phyloP scores from a whole-genome alignment of 495 filamentous ascomycete genomes.

The Trypethelium eluteriae region DNA sequence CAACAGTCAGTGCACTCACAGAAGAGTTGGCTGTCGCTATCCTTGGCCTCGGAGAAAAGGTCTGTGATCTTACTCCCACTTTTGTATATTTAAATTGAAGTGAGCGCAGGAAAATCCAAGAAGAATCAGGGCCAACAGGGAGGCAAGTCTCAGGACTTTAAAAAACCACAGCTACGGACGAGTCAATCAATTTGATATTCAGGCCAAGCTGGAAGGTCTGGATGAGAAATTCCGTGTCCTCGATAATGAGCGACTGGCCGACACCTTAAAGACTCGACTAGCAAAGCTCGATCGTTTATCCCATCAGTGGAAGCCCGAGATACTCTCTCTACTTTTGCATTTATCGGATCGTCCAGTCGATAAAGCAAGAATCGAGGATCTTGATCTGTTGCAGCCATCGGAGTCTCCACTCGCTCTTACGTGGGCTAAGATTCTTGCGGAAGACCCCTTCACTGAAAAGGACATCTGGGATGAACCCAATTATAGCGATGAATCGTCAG shows the following conservation, averaged over 20 bases:
- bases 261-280: constrained; percentile 60
- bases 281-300: constrained; percentile 47
- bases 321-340: constrained; percentile 68
- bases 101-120: constrained; percentile 34
- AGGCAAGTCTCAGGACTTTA: constrained; percentile 44
- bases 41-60: constrained; percentile 23
- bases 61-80: not conserved
- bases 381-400: constrained; percentile 47
- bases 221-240: constrained; percentile 82
- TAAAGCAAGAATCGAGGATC: constrained; percentile 54
- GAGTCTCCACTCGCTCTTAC: constrained; percentile 46
- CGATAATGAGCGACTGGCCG: constrained; percentile 70
- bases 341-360: constrained; percentile 74
- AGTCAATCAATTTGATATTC: constrained; percentile 83
- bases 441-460: constrained; percentile 64
- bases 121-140: constrained; percentile 47
- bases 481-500: constrained; percentile 57
- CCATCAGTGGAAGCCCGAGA: constrained; percentile 63
- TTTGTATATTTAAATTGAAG: not conserved
- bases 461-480: constrained; percentile 73
- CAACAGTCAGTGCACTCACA: constrained; percentile 41
- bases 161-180: constrained; percentile 56
- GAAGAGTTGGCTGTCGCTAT: constrained; percentile 48
- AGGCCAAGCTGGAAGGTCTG: constrained; percentile 63
- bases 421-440: constrained; percentile 67